phyloP scores from a whole-genome alignment of 176 grass and related monocot genomes.

The Eragrostis curvula region DNA sequence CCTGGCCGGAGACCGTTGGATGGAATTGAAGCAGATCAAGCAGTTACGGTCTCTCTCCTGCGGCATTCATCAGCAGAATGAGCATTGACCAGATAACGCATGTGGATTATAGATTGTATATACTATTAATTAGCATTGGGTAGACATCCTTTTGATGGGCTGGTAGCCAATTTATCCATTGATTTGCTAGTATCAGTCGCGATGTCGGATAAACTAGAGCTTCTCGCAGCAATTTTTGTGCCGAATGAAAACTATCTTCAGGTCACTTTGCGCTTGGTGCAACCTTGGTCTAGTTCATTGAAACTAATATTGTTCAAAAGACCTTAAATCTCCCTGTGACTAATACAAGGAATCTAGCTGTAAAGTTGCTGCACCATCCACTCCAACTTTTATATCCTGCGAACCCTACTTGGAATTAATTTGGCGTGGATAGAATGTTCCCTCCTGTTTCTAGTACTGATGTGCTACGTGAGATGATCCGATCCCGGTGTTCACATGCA shows the following conservation, averaged over 20 bases:
- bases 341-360: constrained; percentile 4
- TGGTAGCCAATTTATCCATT: constrained; percentile 18
- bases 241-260: not conserved
- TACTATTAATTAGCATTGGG: no score
- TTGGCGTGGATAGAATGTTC: constrained; percentile 48
- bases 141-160: not conserved
- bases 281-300: no score
- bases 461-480: not conserved
- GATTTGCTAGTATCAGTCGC: not conserved
- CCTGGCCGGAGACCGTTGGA: not conserved
- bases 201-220: not conserved
- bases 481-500: constrained; percentile 23
- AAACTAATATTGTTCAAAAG: not conserved
- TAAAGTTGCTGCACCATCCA: constrained; percentile 3
- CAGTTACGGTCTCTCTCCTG: constrained; percentile 5
- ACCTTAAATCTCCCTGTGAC: not conserved
- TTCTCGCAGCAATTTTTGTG: constrained; percentile 28
- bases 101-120: not conserved
- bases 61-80: not conserved
- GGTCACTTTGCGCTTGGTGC: no score
- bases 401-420: not conserved
- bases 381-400: constrained; percentile 3
- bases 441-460: not conserved
- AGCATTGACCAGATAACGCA: not conserved
- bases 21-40: not conserved